phyloP scores from a whole-genome alignment of 2,329 filamentous ascomycete genomes.

The Erysiphe pulchra region DNA sequence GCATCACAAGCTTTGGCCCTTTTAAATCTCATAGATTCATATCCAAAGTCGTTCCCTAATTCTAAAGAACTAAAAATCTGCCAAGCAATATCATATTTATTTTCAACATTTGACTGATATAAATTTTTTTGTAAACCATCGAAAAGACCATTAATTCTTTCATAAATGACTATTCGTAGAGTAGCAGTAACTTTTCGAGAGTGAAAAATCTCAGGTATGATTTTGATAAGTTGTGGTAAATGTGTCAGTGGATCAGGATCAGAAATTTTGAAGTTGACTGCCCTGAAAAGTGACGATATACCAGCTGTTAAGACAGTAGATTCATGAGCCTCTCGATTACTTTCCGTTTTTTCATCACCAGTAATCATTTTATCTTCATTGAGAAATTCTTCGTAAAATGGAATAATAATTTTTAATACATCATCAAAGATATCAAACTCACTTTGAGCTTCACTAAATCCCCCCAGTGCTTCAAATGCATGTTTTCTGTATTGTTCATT shows the following conservation, averaged over 20 bases:
- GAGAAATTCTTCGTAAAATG: conserved; percentile 30
- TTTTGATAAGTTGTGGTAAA: conserved; percentile 9
- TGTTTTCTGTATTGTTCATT: conserved; percentile 63
- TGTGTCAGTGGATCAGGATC: conserved; percentile 8
- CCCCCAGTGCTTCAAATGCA: conserved; percentile 46
- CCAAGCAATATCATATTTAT: conserved; percentile 3
- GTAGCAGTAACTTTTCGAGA: conserved; percentile 11
- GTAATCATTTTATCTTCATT: conserved; percentile 41
- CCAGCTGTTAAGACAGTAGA: conserved; percentile 11
- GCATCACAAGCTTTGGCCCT: conserved; percentile 12
- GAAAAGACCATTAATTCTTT: conserved; percentile 10
- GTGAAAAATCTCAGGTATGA: conserved; percentile 5
- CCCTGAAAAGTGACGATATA: conserved; percentile 11
- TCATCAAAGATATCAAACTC: conserved; percentile 47
- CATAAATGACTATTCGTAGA: conserved; percentile 11
- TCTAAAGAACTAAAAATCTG: conserved; percentile 10
- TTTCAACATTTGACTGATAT: conserved; percentile 4
- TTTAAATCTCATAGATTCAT: conserved; percentile 11
- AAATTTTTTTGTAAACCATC: conserved; percentile 8
- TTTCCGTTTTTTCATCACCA: conserved; percentile 8
- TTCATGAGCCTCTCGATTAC: conserved; percentile 6
- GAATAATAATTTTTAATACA: conserved; percentile 35
- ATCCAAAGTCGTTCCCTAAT: conserved; percentile 11
- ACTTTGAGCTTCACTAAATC: conserved; percentile 39
- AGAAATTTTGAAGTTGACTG: conserved; percentile 10